These are phyloP conservation scores for Emmonsiellopsis sp. DNA, from an alignment of 2,329 filamentous ascomycete genomes.

Conservation along the genomic window DNA sequence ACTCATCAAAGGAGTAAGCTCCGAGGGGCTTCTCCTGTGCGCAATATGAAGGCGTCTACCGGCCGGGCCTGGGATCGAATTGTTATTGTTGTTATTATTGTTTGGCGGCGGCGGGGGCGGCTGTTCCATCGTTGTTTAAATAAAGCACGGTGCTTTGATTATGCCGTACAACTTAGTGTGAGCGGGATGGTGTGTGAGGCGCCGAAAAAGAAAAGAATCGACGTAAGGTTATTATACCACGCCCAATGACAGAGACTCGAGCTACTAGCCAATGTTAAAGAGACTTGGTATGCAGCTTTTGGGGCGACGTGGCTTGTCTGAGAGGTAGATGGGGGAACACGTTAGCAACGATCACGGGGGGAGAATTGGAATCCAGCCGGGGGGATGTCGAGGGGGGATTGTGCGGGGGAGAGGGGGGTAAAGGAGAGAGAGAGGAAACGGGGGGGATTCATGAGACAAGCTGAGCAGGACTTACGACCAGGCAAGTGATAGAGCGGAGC, in stretches of 20 bases:
- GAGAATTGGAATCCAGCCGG: background rate
- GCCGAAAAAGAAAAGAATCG: constrained; percentile 1
- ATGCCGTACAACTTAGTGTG: background rate
- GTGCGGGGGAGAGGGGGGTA: background rate
- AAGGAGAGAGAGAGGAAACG: background rate
- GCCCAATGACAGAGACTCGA: background rate
- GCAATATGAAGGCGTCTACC: constrained; percentile 87
- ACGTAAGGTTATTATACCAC: constrained; percentile 2
- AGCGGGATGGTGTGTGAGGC: background rate
- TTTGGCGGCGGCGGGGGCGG: background rate
- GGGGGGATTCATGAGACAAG: too few relatives aligned
- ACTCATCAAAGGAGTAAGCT: constrained; percentile 91
- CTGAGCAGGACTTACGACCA: too few relatives aligned
- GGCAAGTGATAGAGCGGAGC: background rate
- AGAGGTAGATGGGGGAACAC: background rate
- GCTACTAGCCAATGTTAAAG: background rate
- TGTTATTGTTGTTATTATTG: constrained; percentile 53
- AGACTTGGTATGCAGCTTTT: background rate
- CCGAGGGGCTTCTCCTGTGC: constrained; percentile 84
- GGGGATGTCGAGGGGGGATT: background rate
- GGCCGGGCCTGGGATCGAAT: constrained; percentile 52
- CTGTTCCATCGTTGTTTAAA: background rate
- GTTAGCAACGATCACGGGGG: background rate
- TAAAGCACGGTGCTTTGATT: constrained; percentile 1
- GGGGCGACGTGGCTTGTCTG: constrained; percentile 2